Percentiles rank a stretch among this genome's conserved stretches.
Evolutionary conservation across 2,329 filamentous ascomycete species (phyloP).

Genomic region (Colletotrichum aenigma): DNA sequence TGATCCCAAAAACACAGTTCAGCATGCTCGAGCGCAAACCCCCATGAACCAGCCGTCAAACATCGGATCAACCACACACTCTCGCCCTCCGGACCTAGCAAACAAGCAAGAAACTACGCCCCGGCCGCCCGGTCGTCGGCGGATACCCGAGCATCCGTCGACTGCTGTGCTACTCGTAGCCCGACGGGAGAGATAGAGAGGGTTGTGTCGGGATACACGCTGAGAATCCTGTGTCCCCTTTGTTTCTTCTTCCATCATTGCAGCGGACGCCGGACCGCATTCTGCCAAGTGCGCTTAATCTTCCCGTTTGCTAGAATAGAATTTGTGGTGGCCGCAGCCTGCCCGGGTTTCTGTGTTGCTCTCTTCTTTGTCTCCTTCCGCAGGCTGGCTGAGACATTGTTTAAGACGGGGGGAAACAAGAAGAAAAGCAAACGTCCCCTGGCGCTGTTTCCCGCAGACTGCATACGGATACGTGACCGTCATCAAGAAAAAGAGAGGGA

Average conservation of each 20-base stretch:
- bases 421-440: neutral
- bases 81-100: neutral
- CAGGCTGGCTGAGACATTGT: neutral
- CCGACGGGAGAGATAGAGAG: neutral
- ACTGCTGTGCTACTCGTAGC: neutral
- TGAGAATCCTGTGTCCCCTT: neutral
- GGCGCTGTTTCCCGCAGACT: neutral
- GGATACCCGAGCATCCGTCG: neutral
- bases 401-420: neutral
- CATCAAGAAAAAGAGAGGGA: neutral
- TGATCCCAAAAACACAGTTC: neutral
- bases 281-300: neutral
- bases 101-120: neutral
- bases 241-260: neutral
- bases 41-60: neutral
- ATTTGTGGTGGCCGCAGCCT: neutral
- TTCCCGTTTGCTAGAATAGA: neutral
- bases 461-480: neutral
- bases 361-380: neutral
- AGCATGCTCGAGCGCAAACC: neutral
- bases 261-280: neutral
- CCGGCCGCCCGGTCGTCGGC: neutral
- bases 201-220: neutral
- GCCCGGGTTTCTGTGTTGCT: neutral
- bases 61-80: neutral